Percentiles rank a stretch among this genome's conserved stretches.
These are phyloP conservation scores for Eucalyptus coolabah DNA, from an alignment of 345 rosid genomes.

Conservation along the genomic window DNA sequence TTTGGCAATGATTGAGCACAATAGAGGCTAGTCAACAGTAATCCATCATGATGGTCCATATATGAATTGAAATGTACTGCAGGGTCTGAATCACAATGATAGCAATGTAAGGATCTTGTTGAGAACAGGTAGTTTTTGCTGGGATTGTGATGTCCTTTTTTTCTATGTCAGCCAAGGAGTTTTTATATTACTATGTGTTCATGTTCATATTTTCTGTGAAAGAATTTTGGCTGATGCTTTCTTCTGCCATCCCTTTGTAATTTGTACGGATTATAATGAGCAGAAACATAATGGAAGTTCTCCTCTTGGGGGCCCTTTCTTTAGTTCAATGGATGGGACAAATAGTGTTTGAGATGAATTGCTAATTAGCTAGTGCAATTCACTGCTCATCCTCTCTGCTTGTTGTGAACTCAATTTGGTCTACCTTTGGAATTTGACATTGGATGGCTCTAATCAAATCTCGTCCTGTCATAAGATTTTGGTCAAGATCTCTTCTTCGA, in stretches of 20 bases:
- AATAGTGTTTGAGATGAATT: neutral
- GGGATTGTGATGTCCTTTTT: neutral
- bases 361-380: neutral
- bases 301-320: neutral
- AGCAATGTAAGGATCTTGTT: neutral
- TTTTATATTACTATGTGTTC: neutral
- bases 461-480: neutral
- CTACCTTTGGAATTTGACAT: neutral
- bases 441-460: neutral
- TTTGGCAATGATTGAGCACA: neutral
- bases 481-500: neutral
- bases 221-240: neutral
- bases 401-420: neutral
- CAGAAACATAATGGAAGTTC: neutral
- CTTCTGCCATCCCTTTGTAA: neutral
- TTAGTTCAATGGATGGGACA: neutral
- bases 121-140: neutral
- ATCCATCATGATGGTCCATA: neutral
- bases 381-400: neutral
- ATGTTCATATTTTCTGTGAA: neutral
- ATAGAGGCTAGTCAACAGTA: neutral
- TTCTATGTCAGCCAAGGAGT: neutral
- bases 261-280: neutral
- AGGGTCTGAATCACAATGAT: neutral
- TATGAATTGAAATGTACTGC: neutral